phyloP scores from a whole-genome alignment of 202 grass and related monocot genomes.

The Hordeum pubiflorum region DNA sequence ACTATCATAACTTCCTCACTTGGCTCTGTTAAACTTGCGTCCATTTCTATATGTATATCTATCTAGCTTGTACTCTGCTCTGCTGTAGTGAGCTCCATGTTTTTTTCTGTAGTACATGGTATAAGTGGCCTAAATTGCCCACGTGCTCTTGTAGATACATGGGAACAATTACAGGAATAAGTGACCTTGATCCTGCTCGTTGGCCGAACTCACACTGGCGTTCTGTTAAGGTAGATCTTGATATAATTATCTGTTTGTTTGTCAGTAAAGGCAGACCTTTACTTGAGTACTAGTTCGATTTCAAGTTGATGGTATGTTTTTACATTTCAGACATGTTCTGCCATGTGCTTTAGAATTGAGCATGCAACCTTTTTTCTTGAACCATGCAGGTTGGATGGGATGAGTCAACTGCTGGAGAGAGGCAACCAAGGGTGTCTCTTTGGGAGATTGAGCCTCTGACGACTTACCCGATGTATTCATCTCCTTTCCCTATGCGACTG shows the following conservation, averaged over 20 bases:
- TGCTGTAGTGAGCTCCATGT: neutral
- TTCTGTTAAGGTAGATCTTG: conserved; percentile 76
- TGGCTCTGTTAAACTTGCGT: neutral
- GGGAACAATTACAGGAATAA: conserved; percentile 99
- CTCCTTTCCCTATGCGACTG: conserved; percentile 82
- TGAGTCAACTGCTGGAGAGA: conserved; percentile 90
- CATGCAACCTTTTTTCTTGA: conserved; percentile 21
- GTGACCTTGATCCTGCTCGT: conserved; percentile 78
- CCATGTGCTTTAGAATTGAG: conserved; percentile 6
- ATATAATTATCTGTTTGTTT: conserved; percentile 9
- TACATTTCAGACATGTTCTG: neutral
- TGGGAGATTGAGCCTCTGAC: conserved; percentile 97
- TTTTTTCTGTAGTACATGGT: neutral
- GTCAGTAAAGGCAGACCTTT: conserved; percentile 57
- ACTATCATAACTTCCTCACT: neutral
- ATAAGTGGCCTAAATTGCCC: conserved; percentile 16
- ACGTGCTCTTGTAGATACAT: conserved; percentile 64
- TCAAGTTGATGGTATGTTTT: neutral
- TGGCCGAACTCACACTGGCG: conserved; percentile 97
- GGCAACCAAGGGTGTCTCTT: conserved; percentile 90
- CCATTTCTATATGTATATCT: neutral
- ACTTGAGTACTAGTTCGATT: neutral
- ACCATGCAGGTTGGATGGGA: conserved; percentile 90
- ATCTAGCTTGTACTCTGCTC: neutral
- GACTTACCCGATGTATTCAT: conserved; percentile 95